phyloP scores from a whole-genome alignment of 768 basidiomycete species.

The Calocybe gangraenosa region DNA sequence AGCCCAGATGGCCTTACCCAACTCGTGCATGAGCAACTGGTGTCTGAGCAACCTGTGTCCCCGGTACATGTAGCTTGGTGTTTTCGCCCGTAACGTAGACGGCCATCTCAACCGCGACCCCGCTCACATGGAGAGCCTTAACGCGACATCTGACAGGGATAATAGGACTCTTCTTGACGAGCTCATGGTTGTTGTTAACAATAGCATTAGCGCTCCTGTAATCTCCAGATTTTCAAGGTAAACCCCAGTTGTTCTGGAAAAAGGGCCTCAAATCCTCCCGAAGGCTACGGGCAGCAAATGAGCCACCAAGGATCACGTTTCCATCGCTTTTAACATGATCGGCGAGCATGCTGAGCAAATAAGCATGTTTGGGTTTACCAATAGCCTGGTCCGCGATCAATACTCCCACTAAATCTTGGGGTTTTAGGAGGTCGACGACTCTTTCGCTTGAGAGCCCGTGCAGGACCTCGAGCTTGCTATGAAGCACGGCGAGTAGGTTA shows the following conservation, averaged over 20 bases:
- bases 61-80: conserved; percentile 7
- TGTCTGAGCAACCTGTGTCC: conserved; percentile 15
- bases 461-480: conserved; percentile 17
- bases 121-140: conserved; percentile 24
- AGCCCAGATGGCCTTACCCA: conserved; percentile 28
- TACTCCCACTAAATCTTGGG: conserved; percentile 23
- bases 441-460: conserved; percentile 20
- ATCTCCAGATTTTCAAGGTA: conserved; percentile 17
- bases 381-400: conserved; percentile 26
- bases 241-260: conserved; percentile 17
- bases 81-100: conserved; percentile 19
- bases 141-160: conserved; percentile 21
- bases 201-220: conserved; percentile 11
- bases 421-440: conserved; percentile 19
- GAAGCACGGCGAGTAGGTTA: conserved; percentile 13
- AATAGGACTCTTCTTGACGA: conserved; percentile 12
- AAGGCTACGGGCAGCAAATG: conserved; percentile 17
- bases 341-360: conserved; percentile 20
- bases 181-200: conserved; percentile 15
- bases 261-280: conserved; percentile 16
- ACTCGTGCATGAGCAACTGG: conserved; percentile 22
- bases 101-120: conserved; percentile 17
- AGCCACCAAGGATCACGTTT: conserved; percentile 24
- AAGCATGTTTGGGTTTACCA: conserved; percentile 13
- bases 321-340: conserved; percentile 25